A percentile compares a stretch with the other conserved stretches of the same genome.
Evolutionary conservation across 768 basidiomycete genomes (phyloP).

Genomic region (Plicaturopsis crispa): DNA sequence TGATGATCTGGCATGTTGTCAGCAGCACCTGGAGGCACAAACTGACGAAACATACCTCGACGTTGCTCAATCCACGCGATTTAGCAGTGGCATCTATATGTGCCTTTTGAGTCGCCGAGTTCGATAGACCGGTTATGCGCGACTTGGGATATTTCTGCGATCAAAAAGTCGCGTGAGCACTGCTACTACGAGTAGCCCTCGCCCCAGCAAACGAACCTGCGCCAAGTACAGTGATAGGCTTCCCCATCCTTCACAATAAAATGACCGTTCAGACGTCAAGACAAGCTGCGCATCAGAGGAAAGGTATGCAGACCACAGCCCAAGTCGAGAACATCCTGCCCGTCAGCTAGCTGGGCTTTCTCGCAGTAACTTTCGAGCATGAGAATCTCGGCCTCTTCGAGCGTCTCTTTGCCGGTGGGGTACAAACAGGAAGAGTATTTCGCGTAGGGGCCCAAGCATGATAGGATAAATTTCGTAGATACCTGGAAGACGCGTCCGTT

Average conservation of each 20-base stretch:
- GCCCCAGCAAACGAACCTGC: slow-evolving; percentile 29
- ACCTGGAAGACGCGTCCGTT: slow-evolving; percentile 27
- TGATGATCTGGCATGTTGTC: slow-evolving; percentile 39
- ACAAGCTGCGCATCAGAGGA: neutral
- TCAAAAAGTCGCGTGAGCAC: neutral
- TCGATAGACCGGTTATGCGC: slow-evolving; percentile 55
- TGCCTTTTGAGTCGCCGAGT: slow-evolving; percentile 61
- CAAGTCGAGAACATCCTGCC: slow-evolving; percentile 56
- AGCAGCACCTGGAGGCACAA: neutral
- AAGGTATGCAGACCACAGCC: slow-evolving; percentile 46
- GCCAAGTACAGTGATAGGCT: slow-evolving; percentile 61
- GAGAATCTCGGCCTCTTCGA: slow-evolving; percentile 55
- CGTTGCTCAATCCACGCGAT: slow-evolving; percentile 40
- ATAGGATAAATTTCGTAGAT: slow-evolving; percentile 53
- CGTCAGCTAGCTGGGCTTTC: slow-evolving; percentile 56
- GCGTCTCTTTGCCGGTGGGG: slow-evolving; percentile 48
- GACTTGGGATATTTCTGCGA: slow-evolving; percentile 62
- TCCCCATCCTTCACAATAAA: slow-evolving; percentile 63
- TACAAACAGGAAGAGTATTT: slow-evolving; percentile 67
- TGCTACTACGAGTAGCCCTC: too few species aligned
- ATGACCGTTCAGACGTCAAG: neutral
- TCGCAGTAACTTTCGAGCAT: slow-evolving; percentile 64
- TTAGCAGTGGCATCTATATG: slow-evolving; percentile 49
- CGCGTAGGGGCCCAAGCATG: slow-evolving; percentile 55
- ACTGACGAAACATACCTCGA: slow-evolving; percentile 29